Evolutionary conservation across 345 rosid species (phyloP).

Genomic region (Sisymbrium altissimum): DNA sequence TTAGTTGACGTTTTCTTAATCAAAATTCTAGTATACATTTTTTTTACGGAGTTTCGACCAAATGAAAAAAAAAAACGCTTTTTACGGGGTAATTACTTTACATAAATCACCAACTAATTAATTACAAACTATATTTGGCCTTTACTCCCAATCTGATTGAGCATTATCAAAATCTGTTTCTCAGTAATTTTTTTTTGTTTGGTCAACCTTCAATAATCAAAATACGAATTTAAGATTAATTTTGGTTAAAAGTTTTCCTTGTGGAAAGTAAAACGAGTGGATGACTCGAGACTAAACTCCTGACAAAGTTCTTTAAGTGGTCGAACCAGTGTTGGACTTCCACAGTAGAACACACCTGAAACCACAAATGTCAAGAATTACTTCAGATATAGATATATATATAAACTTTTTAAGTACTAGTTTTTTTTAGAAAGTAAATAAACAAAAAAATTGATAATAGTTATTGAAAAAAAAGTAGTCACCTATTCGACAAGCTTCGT

Average conservation of each 20-base stretch:
- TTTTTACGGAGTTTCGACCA: not conserved
- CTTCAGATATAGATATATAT: not conserved
- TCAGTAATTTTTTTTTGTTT: too few species aligned
- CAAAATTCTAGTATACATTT: not conserved
- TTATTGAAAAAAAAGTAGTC: not conserved
- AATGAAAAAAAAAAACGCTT: too few species aligned
- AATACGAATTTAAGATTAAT: not conserved
- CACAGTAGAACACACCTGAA: slow-evolving; percentile 94
- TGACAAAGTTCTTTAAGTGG: slow-evolving; percentile 61
- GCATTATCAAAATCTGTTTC: slow-evolving; percentile 12
- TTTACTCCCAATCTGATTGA: not conserved
- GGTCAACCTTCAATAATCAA: not conserved
- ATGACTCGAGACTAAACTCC: slow-evolving; percentile 69
- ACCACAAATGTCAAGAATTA: slow-evolving; percentile 8
- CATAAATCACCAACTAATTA: slow-evolving; percentile 20
- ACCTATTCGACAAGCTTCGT: slow-evolving; percentile 73
- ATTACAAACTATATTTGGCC: slow-evolving; percentile 10
- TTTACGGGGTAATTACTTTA: slow-evolving; percentile 11
- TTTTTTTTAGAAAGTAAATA: not conserved
- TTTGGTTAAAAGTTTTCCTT: slow-evolving; percentile 75
- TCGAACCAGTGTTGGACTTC: slow-evolving; percentile 77
- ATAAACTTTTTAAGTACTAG: not conserved
- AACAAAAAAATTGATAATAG: not conserved
- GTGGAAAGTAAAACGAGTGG: slow-evolving; percentile 85
- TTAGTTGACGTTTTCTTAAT: slow-evolving; percentile 5